Percentiles rank a stretch among this genome's conserved stretches.
phyloP scores from a whole-genome alignment of 176 grass and related monocot species.

The Cocos nucifera region DNA sequence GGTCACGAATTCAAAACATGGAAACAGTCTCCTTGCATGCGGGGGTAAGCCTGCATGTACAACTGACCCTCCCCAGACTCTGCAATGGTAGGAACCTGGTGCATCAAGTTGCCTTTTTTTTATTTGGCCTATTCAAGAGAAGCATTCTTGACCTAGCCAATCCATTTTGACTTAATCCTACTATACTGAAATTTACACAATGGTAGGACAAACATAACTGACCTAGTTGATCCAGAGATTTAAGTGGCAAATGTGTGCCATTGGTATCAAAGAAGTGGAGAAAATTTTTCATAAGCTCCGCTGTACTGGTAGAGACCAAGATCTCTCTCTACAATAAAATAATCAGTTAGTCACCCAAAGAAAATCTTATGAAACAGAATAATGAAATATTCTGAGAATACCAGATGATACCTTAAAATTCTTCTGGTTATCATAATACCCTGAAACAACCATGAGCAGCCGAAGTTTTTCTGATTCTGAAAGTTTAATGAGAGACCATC shows the following conservation, averaged over 20 bases:
- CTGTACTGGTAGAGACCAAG: constrained; percentile 3
- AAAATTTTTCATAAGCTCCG: constrained; percentile 14
- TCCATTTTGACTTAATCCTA: too few relatives aligned
- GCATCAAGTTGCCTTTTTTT: too few relatives aligned
- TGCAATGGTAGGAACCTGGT: too few relatives aligned
- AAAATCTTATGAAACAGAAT: background rate
- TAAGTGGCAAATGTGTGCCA: constrained; percentile 8
- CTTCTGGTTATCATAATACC: constrained; percentile 11
- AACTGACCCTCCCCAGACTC: too few relatives aligned
- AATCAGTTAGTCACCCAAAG: background rate
- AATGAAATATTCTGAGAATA: background rate
- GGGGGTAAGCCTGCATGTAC: too few relatives aligned
- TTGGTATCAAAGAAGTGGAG: constrained; percentile 8
- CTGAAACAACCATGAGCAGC: constrained; percentile 18
- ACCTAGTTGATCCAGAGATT: constrained; percentile 9
- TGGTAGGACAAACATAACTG: background rate
- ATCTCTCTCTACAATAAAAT: constrained; percentile 9
- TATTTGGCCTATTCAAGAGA: too few relatives aligned
- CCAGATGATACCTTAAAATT: constrained; percentile 12
- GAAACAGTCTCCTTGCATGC: too few relatives aligned
- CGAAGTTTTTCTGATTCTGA: constrained; percentile 11
- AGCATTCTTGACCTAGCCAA: too few relatives aligned
- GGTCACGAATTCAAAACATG: too few relatives aligned
- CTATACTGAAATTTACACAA: background rate
- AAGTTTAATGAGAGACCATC: background rate